Base-by-base conservation (phyloP, 495 filamentous ascomycete species). In the Trichoderma erinaceum region DNA sequence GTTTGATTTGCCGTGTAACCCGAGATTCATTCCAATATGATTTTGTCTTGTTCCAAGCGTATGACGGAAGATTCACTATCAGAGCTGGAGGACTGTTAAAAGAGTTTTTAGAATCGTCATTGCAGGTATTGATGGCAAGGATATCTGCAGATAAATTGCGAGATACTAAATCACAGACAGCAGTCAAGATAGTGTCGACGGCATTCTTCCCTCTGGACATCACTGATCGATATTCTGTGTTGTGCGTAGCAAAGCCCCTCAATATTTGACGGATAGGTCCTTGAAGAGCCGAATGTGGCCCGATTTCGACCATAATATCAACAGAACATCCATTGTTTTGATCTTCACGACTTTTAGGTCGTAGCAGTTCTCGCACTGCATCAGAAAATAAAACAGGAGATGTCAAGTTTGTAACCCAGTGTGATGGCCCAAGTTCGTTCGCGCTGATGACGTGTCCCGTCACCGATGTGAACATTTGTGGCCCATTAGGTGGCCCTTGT, bases 231-330 rank as follows among this genome's bases (percentile, higher is more conserved):
- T 63, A 32, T 10, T 13, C 8, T 29, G 7, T 63, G 29, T 44
- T 12, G 32, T 12, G 12, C 12, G 13, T 11, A 73, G 67, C 8
- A 68, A 69, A 56, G 71, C 61, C 10, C 43, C 68, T 50, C 29
- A 87, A 64, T 21, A 83, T 86, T 63, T 87, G 78, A n/a, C 79
- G 78, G 18, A 85, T 73, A 0, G 87, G 86, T 0, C 83, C 83
- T 23, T 78, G 75, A 0, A 91, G 76, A 0, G 87, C 75, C 0
- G 75, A 65, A 38, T 78, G 78, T 0, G 78, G 77, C 0, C 78
- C 78, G 15, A 80, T 69, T 65, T 80, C 78, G 13, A 79, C 69
- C n/a, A 77, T 67, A 69, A 77, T 72, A 65, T 78, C 74, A 21
- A 63, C 58, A 44, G 41, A 11, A 16, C 15, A 11, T 2, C 41